Evolutionary conservation across 1,139 yeast species (phyloP), one percentile per base, ranked within the genome.

Genomic region (Diutina mesorugosa): DNA sequence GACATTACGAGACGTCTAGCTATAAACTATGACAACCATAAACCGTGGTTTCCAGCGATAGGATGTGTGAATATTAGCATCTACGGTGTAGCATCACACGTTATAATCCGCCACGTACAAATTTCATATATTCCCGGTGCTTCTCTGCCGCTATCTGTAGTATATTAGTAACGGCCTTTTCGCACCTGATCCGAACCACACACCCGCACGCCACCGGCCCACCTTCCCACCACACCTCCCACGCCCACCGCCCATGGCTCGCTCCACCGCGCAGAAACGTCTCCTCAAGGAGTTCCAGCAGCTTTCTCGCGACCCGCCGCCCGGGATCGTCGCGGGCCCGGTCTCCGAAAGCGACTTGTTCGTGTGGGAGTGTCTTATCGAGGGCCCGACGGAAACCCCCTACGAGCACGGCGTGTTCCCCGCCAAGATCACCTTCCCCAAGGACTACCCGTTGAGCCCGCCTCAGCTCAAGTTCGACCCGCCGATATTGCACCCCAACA

Each of bases 291-390:
- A 93, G 69, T 86, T 87, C 67, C 93, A 89, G 67, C 96, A 90
- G 69, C 80, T 93, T 48, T 75, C 85, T 26, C 81, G 81, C 61
- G 96, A 91, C 62, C 85, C 97, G 0, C 97, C 97, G 0, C 97
- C 95, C 38, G 99, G 99, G 0, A 89, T 93, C 55, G 81, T 90
- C 7, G 99, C 99, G 0, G 96, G 97, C 1, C 99, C 99, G 0
- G 73, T 83, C 1, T 72, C 80, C 28, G 99, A 93, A 65, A 86
- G 85, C 64, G 83, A 93, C 69, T 72, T 93, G 60, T 89, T 90
- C 62, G 76, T 77, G 51, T 93, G 99, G 99, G 95, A 89, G 61
- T 93, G 99, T 68, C 72, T 90, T 58, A 72, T 93, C 55, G 95
- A 87, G 63, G 99, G 99, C 0, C 99, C 99, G 0, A 78, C 83